These are phyloP conservation scores for Pulveroboletus frians DNA, from an alignment of 768 basidiomycete species.

Conservation along the genomic window DNA sequence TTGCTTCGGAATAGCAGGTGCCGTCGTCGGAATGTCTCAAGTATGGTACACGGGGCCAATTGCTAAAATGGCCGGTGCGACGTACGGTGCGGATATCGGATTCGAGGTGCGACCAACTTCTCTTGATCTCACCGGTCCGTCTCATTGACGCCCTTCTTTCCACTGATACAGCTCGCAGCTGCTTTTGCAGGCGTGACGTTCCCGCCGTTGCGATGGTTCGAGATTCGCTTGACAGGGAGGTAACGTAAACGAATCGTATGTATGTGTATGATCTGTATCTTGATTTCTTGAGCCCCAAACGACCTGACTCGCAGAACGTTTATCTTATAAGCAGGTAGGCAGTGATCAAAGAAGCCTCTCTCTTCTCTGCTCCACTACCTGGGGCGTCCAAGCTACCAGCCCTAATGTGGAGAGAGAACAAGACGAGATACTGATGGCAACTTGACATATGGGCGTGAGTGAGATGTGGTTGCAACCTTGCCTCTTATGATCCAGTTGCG, in stretches of 20 bases:
- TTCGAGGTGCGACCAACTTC: conserved; percentile 38
- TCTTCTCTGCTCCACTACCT: too few relatives aligned
- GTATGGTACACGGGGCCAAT: conserved; percentile 50
- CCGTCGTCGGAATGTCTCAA: conserved; percentile 50
- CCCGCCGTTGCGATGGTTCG: conserved; percentile 43
- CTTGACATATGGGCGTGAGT: too few relatives aligned
- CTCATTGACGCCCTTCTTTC: not conserved
- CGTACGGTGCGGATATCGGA: conserved; percentile 47
- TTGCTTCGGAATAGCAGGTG: conserved; percentile 43
- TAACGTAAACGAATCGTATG: conserved; percentile 8
- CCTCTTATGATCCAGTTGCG: too few relatives aligned
- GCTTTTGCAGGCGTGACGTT: conserved; percentile 31
- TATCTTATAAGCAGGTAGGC: too few relatives aligned
- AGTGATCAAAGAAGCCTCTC: too few relatives aligned
- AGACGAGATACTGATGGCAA: too few relatives aligned
- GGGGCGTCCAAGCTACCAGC: too few relatives aligned
- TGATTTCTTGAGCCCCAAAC: too few relatives aligned
- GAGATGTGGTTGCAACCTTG: too few relatives aligned
- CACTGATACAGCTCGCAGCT: not conserved
- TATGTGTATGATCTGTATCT: too few relatives aligned
- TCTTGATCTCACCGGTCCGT: not conserved
- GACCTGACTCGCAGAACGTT: too few relatives aligned
- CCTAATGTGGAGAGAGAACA: too few relatives aligned
- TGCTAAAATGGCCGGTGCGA: conserved; percentile 36
- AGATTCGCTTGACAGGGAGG: conserved; percentile 40